Percentiles rank a stretch among this genome's conserved stretches.
Evolutionary conservation across 2,329 filamentous ascomycete species (phyloP).

Genomic region (Xylariomycetidae sp.): DNA sequence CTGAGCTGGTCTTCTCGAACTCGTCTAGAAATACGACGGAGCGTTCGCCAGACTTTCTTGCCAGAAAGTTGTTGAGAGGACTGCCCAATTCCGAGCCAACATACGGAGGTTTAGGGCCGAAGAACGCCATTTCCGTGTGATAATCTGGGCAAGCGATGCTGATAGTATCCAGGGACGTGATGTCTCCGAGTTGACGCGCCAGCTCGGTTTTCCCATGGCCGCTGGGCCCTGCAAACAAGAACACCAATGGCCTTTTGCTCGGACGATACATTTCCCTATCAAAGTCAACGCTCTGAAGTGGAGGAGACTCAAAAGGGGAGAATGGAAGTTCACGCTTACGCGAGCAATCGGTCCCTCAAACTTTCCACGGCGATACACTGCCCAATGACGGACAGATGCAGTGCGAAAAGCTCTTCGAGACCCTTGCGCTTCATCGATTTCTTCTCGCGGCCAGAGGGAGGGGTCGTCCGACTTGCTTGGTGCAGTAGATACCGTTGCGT

Average conservation of each 20-base stretch:
- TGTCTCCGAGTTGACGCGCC: slow-evolving; percentile 32
- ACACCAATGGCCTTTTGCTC: slow-evolving; percentile 30
- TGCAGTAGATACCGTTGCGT: slow-evolving; percentile 18
- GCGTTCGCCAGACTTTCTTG: slow-evolving; percentile 25
- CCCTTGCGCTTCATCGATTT: slow-evolving; percentile 7
- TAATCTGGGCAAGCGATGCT: slow-evolving; percentile 35
- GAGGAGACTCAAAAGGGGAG: not conserved
- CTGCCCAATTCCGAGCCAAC: slow-evolving; percentile 30
- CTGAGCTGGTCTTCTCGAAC: slow-evolving; percentile 39
- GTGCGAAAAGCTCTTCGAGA: slow-evolving; percentile 10
- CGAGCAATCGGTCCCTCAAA: slow-evolving; percentile 11
- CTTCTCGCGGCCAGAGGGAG: slow-evolving; percentile 8
- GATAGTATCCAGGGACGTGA: slow-evolving; percentile 31
- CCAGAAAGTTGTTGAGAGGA: slow-evolving; percentile 42
- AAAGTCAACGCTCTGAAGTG: slow-evolving; percentile 1
- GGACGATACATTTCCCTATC: too few species aligned
- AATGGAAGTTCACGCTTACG: slow-evolving; percentile 7
- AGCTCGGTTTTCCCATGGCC: slow-evolving; percentile 46
- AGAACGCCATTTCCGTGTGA: slow-evolving; percentile 32
- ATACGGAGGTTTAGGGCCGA: slow-evolving; percentile 34
- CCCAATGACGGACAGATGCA: slow-evolving; percentile 15
- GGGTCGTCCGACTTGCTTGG: slow-evolving; percentile 6
- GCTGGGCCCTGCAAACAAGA: slow-evolving; percentile 36
- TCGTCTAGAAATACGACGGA: slow-evolving; percentile 45
- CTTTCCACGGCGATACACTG: slow-evolving; percentile 11